Evolutionary conservation across 805 yeast species (phyloP).

Genomic region (Metahyphopichia silvanorum): DNA sequence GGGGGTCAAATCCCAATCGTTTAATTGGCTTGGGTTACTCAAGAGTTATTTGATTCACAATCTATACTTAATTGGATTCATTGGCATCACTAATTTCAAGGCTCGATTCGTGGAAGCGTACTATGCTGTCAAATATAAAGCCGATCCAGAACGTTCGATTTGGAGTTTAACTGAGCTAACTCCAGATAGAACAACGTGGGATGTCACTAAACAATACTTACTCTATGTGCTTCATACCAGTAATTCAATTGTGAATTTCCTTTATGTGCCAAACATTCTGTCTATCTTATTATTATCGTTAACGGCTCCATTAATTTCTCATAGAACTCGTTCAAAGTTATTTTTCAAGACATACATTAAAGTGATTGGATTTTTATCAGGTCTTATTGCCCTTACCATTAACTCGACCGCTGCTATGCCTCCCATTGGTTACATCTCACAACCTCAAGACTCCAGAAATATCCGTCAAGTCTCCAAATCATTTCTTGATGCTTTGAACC

Average conservation of each 20-base stretch:
- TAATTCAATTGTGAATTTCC: conserved; percentile 29
- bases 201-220: conserved; percentile 12
- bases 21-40: conserved; percentile 28
- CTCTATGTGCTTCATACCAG: conserved; percentile 20
- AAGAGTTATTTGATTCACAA: conserved; percentile 25
- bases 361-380: conserved; percentile 30
- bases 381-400: conserved; percentile 21
- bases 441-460: conserved; percentile 6
- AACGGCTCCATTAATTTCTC: conserved; percentile 24
- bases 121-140: conserved; percentile 16
- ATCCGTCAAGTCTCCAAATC: conserved; percentile 20
- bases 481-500: conserved; percentile 25
- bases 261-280: conserved; percentile 34
- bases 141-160: conserved; percentile 1
- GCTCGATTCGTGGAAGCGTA: conserved; percentile 17
- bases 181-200: background rate
- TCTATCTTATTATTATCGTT: conserved; percentile 31
- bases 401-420: conserved; percentile 20
- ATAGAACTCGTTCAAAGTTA: conserved; percentile 21
- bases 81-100: conserved; percentile 17
- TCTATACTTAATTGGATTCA: conserved; percentile 12
- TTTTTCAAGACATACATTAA: conserved; percentile 34
- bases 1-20: conserved; percentile 18
- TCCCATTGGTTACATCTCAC: conserved; percentile 11
- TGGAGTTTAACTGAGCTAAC: conserved; percentile 4